Conservation (phyloP, 164 flowering plant genomes). For the Buxus sempervirens region DNA sequence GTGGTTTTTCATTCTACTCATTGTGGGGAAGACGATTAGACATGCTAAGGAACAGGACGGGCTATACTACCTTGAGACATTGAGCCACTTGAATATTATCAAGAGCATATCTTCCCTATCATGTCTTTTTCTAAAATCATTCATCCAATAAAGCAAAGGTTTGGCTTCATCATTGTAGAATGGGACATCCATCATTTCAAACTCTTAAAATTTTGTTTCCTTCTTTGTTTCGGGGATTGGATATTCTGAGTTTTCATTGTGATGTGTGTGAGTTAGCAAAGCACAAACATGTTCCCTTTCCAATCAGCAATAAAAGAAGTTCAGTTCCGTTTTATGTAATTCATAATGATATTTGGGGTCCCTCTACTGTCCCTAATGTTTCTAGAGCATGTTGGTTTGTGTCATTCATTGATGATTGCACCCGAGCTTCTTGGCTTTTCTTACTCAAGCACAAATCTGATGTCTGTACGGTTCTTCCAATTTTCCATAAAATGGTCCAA, state of each 20-base stretch:
- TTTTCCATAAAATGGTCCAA: conserved; percentile 19
- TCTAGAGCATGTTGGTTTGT: too few relatives aligned
- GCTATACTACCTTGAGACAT: too few relatives aligned
- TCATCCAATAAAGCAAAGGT: conserved; percentile 1
- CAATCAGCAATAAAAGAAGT: not conserved
- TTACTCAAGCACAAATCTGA: conserved; percentile 16
- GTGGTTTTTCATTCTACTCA: too few relatives aligned
- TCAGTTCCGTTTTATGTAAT: not conserved
- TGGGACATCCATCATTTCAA: not conserved
- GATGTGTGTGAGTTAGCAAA: conserved; percentile 9
- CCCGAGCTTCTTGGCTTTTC: conserved; percentile 8
- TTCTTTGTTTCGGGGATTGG: conserved; percentile 1
- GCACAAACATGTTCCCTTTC: conserved; percentile 12
- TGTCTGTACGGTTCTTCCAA: conserved; percentile 13
- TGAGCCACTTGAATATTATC: too few relatives aligned
- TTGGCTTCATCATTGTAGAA: conserved; percentile 9
- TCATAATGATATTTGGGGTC: not conserved
- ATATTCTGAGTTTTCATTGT: conserved; percentile 12
- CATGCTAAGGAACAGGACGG: too few relatives aligned
- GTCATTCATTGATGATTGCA: not conserved
- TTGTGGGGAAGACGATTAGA: too few relatives aligned
- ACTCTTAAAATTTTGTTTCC: conserved; percentile 11
- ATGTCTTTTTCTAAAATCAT: too few relatives aligned
- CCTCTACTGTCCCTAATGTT: too few relatives aligned
- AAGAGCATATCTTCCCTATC: too few relatives aligned